These are phyloP conservation scores for Penicillium verrucosum DNA, from an alignment of 2,329 filamentous ascomycete genomes.

Conservation along the genomic window DNA sequence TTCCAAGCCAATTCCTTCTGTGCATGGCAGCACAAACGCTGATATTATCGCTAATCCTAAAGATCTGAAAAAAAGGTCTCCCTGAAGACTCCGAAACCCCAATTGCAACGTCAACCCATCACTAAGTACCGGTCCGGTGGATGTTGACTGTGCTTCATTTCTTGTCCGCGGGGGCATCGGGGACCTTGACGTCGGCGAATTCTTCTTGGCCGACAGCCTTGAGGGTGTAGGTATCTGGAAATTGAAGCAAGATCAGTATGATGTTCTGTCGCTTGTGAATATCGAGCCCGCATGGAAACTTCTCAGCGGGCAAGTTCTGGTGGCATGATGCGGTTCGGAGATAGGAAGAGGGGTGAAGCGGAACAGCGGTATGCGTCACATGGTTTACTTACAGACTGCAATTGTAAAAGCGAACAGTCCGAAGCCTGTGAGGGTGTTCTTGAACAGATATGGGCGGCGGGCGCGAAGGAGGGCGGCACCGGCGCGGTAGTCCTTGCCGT, in stretches of 20 bases:
- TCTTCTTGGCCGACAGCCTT: slow-evolving; percentile 90
- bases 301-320: not conserved
- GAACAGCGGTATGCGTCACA: not conserved
- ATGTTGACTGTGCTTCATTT: slow-evolving; percentile 20
- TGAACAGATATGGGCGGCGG: slow-evolving; percentile 84
- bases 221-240: slow-evolving; percentile 68
- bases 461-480: slow-evolving; percentile 87
- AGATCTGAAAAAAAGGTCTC: slow-evolving; percentile 14
- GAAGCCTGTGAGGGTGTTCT: slow-evolving; percentile 80
- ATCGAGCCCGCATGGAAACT: not conserved
- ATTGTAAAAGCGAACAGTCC: slow-evolving; percentile 71
- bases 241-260: slow-evolving; percentile 1
- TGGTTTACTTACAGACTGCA: slow-evolving; percentile 70
- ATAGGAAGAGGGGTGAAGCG: not conserved
- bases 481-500: slow-evolving; percentile 81
- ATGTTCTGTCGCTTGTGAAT: not conserved
- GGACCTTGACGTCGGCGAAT: slow-evolving; percentile 91
- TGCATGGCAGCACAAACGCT: slow-evolving; percentile 17
- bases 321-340: slow-evolving; percentile 5
- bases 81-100: slow-evolving; percentile 25
- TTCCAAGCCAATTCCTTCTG: slow-evolving; percentile 14
- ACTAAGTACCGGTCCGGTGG: not conserved
- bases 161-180: slow-evolving; percentile 59
- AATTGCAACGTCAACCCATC: not conserved
- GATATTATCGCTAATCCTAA: slow-evolving; percentile 15